Evolutionary conservation across 2,329 filamentous ascomycete species (phyloP), one percentile per base, ranked within the genome.

Genomic region (Colletotrichum truncatum): DNA sequence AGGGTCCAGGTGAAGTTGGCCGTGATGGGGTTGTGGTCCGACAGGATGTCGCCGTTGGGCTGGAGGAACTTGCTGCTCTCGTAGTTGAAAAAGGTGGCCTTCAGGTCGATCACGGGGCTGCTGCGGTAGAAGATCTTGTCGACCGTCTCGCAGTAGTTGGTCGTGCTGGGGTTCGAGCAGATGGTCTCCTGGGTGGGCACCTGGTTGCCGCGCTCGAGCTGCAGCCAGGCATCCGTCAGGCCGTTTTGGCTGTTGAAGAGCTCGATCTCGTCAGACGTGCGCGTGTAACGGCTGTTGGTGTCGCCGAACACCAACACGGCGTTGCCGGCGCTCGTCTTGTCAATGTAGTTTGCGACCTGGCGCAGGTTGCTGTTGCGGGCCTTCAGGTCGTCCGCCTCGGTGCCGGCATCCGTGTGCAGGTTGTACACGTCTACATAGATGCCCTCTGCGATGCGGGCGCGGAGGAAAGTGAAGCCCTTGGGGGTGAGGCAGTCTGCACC

Each of bases 401-500:
- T 84, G 14, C 88, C 89, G 16, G 89, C 90, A 73, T 92, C 89
- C 1, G 88, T 78, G 73, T 92, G 89, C 6, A 91, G 71, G 73
- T 92, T 91, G 78, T 91, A 91, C 7, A 86, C 78, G 73, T 91
- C 89, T 23, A 89, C 75, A 65, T 85, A 89, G 7, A 87, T 82
- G 14, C 83, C 83, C 34, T 81, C 78, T 8, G 80, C 81, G 12
- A 90, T 69, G 18, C 80, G 76, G 39, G 85, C 75, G 11, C 88
- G 84, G 88, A 91, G 90, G 49, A 88, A 87, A 1, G 88, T 91
- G 74, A 91, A 91, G 12, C 89, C 89, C 75, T 92, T 92, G 21
- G 88, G 89, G 1, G 89, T 91, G 67, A 91, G 77, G 72, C 89
- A 91, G 73, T 92, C 89, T 1, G 74, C 70, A 0, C 81, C 82